Base-by-base conservation (phyloP, 2,329 filamentous ascomycete genomes). In the Neonectria sp. region DNA sequence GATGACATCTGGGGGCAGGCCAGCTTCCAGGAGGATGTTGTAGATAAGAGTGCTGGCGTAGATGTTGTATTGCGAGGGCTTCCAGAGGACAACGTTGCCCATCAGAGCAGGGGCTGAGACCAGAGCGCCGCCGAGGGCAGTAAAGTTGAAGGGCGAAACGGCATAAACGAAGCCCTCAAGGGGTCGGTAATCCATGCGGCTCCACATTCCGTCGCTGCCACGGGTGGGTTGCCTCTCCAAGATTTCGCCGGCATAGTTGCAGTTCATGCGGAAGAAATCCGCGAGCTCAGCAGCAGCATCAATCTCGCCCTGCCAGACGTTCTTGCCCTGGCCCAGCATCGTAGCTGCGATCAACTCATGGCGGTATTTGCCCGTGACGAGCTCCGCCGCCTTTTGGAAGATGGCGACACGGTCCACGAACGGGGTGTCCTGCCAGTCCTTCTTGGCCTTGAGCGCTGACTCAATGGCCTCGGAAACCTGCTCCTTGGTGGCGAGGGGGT, bases 261-360 rank as follows among this genome's bases (percentile, higher is more conserved):
- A 95, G 77, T 96, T 96, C 85, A 98, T 96, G 76, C 94, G 90
- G 79, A 98, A 85, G 83, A 98, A 98, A 80, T 98, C 95, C 72
- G 90, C 92, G 74, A 97, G 83, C 86, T 98, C 96, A 5, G 95
- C 95, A 8, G 95, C 95, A 33, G 95, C 89, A 80, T 98, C 95
- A 69, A 98, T 98, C 87, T 98, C 95, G 3, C 95, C 95, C 83
- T 98, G 96, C 95, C 95, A 98, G 45, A 94, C 94, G 80, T 98
- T 98, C 89, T 98, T 98, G 76, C 96, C 95, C 84, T 99, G 95
- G 60, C 95, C 95, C 29, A 97, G 86, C 90, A 98, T 97, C 3
- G 96, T 98, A 33, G 94, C 90, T 4, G 96, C 95, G 92, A 98
- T 97, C 73, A 98, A 89, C 60, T 98, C 94, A 83, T 97, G 97